phyloP scores from a whole-genome alignment of 352 stramenopile genomes.

The Hyaloperonospora brassicae region DNA sequence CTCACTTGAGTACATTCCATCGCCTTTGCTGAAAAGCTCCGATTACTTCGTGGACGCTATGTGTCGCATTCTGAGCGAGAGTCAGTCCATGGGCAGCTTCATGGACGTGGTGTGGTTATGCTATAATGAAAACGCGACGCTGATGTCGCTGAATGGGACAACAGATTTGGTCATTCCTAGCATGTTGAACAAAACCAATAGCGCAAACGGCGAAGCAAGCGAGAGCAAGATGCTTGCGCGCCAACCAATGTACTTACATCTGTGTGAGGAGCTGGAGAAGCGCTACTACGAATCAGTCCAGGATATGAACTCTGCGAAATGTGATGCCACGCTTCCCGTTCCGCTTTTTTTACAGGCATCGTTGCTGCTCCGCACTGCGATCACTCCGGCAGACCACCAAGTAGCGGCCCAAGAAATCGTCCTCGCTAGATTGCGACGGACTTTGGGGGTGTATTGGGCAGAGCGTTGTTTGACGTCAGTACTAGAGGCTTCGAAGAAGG shows the following conservation, averaged over 20 bases:
- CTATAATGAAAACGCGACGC: constrained; percentile 54
- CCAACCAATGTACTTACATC: constrained; percentile 48
- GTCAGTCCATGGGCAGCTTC: constrained; percentile 52
- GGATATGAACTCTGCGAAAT: neutral
- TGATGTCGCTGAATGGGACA: constrained; percentile 46
- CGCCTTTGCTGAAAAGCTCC: constrained; percentile 37
- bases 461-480: constrained; percentile 48
- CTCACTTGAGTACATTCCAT: constrained; percentile 63
- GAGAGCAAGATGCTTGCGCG: constrained; percentile 22
- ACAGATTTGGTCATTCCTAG: constrained; percentile 44
- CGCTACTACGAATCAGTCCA: constrained; percentile 24
- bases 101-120: constrained; percentile 74
- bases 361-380: constrained; percentile 47
- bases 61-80: constrained; percentile 45
- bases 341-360: constrained; percentile 52
- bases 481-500: constrained; percentile 31
- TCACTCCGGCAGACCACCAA: constrained; percentile 45
- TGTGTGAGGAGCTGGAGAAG: constrained; percentile 53
- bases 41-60: constrained; percentile 40
- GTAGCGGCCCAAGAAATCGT: constrained; percentile 31
- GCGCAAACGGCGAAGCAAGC: constrained; percentile 13
- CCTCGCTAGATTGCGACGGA: constrained; percentile 34
- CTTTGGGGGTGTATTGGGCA: constrained; percentile 53
- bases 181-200: constrained; percentile 50
- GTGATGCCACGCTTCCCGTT: constrained; percentile 4